Percentiles rank a stretch among this genome's conserved stretches.
Conservation (phyloP, 352 stramenopile genomes). For the Phytophthora sp. region DNA sequence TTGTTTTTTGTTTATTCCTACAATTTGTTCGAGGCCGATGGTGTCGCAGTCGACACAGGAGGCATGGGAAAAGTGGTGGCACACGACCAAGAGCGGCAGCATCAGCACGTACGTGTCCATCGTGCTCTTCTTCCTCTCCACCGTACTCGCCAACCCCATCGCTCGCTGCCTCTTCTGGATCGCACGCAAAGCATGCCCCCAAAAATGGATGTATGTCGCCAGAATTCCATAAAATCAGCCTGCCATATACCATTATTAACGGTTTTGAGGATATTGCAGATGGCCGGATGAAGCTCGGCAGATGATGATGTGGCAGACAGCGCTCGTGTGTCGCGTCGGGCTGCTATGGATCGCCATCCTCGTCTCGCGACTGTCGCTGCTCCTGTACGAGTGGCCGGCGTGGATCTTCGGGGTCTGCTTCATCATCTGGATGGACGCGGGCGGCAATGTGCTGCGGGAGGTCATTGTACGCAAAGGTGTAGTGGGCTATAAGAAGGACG, state of each 20-base stretch:
- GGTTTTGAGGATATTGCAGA: slow-evolving; percentile 31
- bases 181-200: slow-evolving; percentile 57
- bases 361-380: slow-evolving; percentile 63
- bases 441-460: slow-evolving; percentile 62
- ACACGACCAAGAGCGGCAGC: slow-evolving; percentile 50
- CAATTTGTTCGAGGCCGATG: too few relatives aligned
- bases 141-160: slow-evolving; percentile 72
- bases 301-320: slow-evolving; percentile 82
- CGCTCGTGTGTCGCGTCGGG: slow-evolving; percentile 66
- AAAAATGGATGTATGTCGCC: slow-evolving; percentile 58
- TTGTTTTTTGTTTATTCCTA: slow-evolving; percentile 7
- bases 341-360: slow-evolving; percentile 72
- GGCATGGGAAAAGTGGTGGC: slow-evolving; percentile 67
- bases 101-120: slow-evolving; percentile 72
- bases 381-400: slow-evolving; percentile 70
- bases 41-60: slow-evolving; percentile 58
- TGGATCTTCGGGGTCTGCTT: slow-evolving; percentile 76
- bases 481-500: slow-evolving; percentile 66
- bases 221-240: background rate
- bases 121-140: slow-evolving; percentile 81
- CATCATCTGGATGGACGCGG: slow-evolving; percentile 79
- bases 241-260: too few relatives aligned
- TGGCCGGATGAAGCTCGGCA: slow-evolving; percentile 66
- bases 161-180: slow-evolving; percentile 73
- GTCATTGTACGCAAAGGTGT: slow-evolving; percentile 74